phyloP scores from a whole-genome alignment of 2,329 filamentous ascomycete species.

The Zasmidium cellare region DNA sequence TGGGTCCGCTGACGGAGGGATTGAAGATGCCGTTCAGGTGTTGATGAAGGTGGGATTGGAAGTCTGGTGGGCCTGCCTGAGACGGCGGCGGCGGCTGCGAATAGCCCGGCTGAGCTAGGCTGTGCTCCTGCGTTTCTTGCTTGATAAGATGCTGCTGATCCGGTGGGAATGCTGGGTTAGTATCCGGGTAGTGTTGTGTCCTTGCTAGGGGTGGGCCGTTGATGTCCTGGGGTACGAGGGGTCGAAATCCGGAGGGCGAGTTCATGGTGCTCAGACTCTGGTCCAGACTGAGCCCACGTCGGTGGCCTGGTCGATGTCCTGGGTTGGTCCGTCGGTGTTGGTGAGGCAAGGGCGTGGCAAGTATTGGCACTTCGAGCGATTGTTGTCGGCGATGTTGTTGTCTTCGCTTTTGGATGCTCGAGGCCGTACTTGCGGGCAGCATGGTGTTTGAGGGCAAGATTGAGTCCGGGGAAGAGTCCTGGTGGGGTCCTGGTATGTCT shows the following conservation, averaged over 20 bases:
- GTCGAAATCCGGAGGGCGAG: conserved; percentile 44
- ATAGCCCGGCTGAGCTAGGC: conserved; percentile 74
- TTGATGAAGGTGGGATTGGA: conserved; percentile 52
- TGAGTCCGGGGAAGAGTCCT: conserved; percentile 58
- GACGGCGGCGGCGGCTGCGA: conserved; percentile 17
- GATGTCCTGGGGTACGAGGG: conserved; percentile 53
- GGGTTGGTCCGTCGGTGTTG: conserved; percentile 51
- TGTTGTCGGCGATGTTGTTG: conserved; percentile 82
- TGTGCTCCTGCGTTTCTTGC: conserved; percentile 89
- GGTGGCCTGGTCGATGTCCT: conserved; percentile 56
- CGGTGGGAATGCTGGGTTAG: conserved; percentile 62
- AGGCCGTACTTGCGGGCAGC: conserved; percentile 72
- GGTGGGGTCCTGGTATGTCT: conserved; percentile 32
- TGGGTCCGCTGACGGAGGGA: conserved; percentile 22
- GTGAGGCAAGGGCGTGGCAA: conserved; percentile 62
- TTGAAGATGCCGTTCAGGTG: conserved; percentile 45
- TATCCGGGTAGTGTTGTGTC: conserved; percentile 43
- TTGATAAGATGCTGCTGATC: conserved; percentile 74
- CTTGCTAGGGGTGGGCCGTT: conserved; percentile 38
- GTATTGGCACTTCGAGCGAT: conserved; percentile 76
- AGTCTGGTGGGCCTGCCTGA: conserved; percentile 34
- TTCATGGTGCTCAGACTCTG: conserved; percentile 44
- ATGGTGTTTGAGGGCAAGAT: conserved; percentile 58
- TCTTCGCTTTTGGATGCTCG: conserved; percentile 71
- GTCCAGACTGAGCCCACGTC: conserved; percentile 83